Conservation (phyloP, 2,329 filamentous ascomycete species). For the Neopestalotiopsis sp. region DNA sequence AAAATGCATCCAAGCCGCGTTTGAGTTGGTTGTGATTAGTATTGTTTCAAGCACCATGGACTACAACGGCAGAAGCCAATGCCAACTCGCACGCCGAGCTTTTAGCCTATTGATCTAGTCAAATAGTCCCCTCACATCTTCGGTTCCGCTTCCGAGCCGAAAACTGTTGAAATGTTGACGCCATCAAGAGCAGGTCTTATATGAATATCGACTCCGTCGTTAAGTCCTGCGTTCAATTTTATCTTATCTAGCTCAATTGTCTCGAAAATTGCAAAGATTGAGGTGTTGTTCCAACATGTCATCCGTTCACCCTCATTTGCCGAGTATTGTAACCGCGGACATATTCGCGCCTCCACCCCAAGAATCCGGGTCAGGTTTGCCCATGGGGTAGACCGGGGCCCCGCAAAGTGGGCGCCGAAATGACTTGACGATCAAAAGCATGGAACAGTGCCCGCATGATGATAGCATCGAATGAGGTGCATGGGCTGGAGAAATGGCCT, state of each 20-base stretch:
- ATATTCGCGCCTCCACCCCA: neutral
- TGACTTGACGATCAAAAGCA: neutral
- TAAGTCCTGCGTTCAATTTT: neutral
- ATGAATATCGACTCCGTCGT: neutral
- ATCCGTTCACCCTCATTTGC: neutral
- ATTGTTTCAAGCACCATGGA: neutral
- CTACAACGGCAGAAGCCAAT: neutral
- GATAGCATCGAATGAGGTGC: neutral
- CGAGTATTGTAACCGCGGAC: neutral
- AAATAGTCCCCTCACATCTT: neutral
- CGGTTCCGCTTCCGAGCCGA: neutral
- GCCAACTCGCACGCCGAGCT: neutral
- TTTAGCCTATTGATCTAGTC: neutral
- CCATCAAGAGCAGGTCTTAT: neutral
- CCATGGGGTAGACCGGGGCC: slow-evolving; percentile 2
- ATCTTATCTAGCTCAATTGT: neutral
- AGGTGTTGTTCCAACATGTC: neutral
- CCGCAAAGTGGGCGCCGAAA: slow-evolving; percentile 2
- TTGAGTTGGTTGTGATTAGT: too few relatives aligned
- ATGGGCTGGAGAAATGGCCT: neutral
- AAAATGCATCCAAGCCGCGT: too few relatives aligned
- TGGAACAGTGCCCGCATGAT: neutral
- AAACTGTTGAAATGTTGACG: neutral
- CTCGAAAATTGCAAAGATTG: neutral
- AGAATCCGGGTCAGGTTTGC: neutral